phyloP scores from a whole-genome alignment of 2,329 filamentous ascomycete species.

The Neofusicoccum kwambonambiense region DNA sequence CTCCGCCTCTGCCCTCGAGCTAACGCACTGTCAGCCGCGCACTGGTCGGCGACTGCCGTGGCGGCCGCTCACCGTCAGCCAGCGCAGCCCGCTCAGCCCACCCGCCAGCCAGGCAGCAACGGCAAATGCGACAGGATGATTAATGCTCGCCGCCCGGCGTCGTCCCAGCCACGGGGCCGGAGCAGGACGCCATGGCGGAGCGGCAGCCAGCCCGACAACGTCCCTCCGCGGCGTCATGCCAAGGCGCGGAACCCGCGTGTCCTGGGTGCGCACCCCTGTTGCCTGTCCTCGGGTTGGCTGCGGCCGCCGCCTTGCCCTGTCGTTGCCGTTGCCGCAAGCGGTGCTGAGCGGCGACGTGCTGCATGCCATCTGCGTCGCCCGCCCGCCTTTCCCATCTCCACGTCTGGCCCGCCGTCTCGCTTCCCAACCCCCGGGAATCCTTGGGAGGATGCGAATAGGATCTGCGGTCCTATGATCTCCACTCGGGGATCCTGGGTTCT shows the following conservation, averaged over 20 bases:
- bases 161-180: neutral
- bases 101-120: neutral
- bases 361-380: slow-evolving; percentile 1
- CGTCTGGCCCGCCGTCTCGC: neutral
- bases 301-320: neutral
- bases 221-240: neutral
- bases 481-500: neutral
- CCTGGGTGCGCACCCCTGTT: neutral
- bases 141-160: neutral
- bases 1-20: neutral
- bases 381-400: neutral
- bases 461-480: slow-evolving; percentile 1
- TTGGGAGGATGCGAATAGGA: neutral
- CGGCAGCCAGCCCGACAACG: neutral
- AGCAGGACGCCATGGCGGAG: neutral
- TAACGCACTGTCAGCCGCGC: slow-evolving; percentile 9
- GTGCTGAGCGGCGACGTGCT: neutral
- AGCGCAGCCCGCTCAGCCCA: slow-evolving; percentile 1
- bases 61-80: neutral
- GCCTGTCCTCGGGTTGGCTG: neutral
- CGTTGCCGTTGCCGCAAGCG: neutral
- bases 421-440: neutral
- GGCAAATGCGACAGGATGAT: neutral
- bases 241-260: slow-evolving; percentile 6
- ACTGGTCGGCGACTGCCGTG: neutral